Evolutionary conservation across 1,139 yeast genomes (phyloP), one percentile per base, ranked within the genome.

Genomic region (Blastobotrys buckinghamii): DNA sequence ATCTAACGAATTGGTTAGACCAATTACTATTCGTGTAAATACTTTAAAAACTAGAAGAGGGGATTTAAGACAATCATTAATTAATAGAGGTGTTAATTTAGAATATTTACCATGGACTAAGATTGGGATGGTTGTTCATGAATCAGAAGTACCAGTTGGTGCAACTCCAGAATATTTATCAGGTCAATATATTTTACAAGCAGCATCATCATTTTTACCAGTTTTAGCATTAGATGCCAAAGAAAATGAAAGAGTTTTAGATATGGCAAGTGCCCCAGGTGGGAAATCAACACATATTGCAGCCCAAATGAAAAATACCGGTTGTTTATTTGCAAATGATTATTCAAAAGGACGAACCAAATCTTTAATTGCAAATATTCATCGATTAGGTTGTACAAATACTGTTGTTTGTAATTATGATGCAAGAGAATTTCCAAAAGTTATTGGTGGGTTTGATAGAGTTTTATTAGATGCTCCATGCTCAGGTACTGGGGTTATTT

Each of bases 181-280:
- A 13, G 99, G 99, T 62, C 96, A 92, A 64, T 94, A 94, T 71
- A 94, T 94, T 56, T 74, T 94, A 61, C 99, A 94, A 70, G 98
- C 99, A 37, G 99, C 99, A 27, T 90, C 97, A 6, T 90, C 97
- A 5, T 92, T 92, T 69, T 74, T 94, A 63, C 99, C 99, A 10
- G 97, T 90, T 19, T 87, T 94, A 90, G 99, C 99, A 0, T 74
- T 94, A 59, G 94, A 83, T 54, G 98, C 99, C 17, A 95, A 89
- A 67, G 97, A 89, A 68, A 82, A 86, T 65, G 99, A 94, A 70
- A 82, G 98, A 64, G 76, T 94, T 44, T 75, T 94, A 57, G 99
- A 94, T 72, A 94, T 94, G 98, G 98, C 99, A 39, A 95, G 98
- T 51, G 97, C 99, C 19, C 99, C 99, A 57, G 99, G 99, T 73